Evolutionary conservation across 164 flowering plant species (phyloP).

Genomic region (Kingdonia uniflora): DNA sequence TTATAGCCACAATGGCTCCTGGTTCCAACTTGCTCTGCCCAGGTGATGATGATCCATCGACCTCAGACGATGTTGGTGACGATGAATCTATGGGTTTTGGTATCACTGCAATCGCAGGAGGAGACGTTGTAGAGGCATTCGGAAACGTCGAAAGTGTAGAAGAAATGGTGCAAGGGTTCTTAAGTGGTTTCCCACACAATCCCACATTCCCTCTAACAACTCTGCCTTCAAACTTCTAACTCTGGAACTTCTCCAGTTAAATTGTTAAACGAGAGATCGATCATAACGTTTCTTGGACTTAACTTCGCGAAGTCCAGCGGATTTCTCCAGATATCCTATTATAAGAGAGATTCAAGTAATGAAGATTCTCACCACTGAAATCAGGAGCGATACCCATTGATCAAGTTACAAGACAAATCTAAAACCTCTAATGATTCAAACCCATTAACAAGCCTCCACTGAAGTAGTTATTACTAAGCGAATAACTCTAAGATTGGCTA

Average conservation of each 20-base stretch:
- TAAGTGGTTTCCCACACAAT: conserved; percentile 75
- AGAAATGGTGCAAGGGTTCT: conserved; percentile 46
- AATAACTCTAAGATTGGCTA: conserved; percentile 37
- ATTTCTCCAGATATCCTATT: conserved; percentile 49
- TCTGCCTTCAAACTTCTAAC: conserved; percentile 26
- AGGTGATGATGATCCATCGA: too few species aligned
- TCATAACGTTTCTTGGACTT: conserved; percentile 36
- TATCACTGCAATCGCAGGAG: conserved; percentile 65
- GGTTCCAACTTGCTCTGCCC: conserved; percentile 32
- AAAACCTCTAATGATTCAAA: conserved; percentile 26
- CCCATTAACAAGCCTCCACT: conserved; percentile 44
- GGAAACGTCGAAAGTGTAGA: conserved; percentile 45
- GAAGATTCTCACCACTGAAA: conserved; percentile 38
- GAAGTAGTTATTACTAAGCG: conserved; percentile 52
- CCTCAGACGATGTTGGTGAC: conserved; percentile 9
- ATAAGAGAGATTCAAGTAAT: conserved; percentile 56
- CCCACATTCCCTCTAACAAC: conserved; percentile 41
- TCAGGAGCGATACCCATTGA: conserved; percentile 51
- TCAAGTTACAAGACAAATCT: conserved; percentile 61
- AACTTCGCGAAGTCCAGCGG: conserved; percentile 28
- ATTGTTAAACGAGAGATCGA: conserved; percentile 68
- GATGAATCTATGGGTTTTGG: conserved; percentile 30
- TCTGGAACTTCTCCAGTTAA: conserved; percentile 64
- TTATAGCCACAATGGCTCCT: conserved; percentile 37
- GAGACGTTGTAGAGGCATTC: conserved; percentile 26